Evolutionary conservation across 208 protist genomes (phyloP).

Genomic region (Angomonas ambiguus): DNA sequence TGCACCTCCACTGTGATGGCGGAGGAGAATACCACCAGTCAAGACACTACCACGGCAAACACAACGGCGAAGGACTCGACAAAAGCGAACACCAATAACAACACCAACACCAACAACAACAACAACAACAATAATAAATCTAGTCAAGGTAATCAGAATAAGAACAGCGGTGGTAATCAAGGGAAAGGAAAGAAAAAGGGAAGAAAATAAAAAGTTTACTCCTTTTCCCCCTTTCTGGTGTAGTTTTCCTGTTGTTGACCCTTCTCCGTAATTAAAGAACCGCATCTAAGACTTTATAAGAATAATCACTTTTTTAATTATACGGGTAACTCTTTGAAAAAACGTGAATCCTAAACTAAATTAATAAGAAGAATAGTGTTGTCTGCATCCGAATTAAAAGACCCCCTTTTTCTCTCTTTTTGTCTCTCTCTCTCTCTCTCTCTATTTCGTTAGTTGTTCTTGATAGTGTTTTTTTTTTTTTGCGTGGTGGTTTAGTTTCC

Average conservation of each 20-base stretch:
- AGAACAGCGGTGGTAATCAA: not conserved
- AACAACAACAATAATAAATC: not conserved
- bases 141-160: conserved; percentile 11
- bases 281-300: not conserved
- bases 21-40: not conserved
- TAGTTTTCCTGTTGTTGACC: too few relatives aligned
- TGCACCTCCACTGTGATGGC: conserved; percentile 36
- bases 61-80: not conserved
- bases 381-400: too few relatives aligned
- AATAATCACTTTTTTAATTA: not conserved
- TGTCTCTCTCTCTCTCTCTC: conserved; percentile 1
- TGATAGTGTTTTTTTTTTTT: not conserved
- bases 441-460: not conserved
- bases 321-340: not conserved
- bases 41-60: too few relatives aligned
- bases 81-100: not conserved
- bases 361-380: too few relatives aligned
- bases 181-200: not conserved
- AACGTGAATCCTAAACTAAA: too few relatives aligned
- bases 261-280: too few relatives aligned
- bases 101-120: conserved; percentile 6
- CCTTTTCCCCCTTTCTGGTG: not conserved
- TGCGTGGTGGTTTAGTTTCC: too few relatives aligned
- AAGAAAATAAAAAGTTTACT: not conserved
- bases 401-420: too few relatives aligned